Conservation (phyloP, 768 basidiomycete genomes). For the Amanita rimosa region DNA sequence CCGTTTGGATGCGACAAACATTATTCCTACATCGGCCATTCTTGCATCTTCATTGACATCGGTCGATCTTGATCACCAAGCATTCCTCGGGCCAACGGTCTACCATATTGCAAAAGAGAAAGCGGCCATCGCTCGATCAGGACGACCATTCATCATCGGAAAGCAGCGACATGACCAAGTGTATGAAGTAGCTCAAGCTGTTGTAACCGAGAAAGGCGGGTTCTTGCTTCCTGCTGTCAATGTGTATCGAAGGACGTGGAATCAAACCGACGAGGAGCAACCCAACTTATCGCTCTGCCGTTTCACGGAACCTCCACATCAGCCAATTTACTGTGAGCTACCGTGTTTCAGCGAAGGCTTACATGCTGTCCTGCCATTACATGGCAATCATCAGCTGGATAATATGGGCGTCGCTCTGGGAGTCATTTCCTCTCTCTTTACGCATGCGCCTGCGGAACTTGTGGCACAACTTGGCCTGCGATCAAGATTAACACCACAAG, state of each 20-base stretch:
- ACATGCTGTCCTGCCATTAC: constrained; percentile 47
- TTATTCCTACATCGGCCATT: constrained; percentile 58
- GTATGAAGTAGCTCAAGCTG: constrained; percentile 13
- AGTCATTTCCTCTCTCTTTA: constrained; percentile 46
- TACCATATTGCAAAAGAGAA: constrained; percentile 74
- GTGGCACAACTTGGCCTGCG: constrained; percentile 9
- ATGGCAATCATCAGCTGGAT: constrained; percentile 75
- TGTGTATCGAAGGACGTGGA: constrained; percentile 24
- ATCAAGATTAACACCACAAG: constrained; percentile 32
- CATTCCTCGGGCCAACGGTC: constrained; percentile 73
- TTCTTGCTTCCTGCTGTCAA: constrained; percentile 22
- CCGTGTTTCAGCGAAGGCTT: constrained; percentile 31
- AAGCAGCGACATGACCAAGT: constrained; percentile 45
- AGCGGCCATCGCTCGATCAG: constrained; percentile 60
- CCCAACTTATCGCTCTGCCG: constrained; percentile 20
- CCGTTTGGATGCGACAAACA: constrained; percentile 84
- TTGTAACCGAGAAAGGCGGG: constrained; percentile 31
- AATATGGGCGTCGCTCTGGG: constrained; percentile 68
- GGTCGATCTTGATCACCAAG: constrained; percentile 91
- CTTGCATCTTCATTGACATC: constrained; percentile 74
- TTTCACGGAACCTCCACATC: constrained; percentile 25
- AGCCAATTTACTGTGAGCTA: constrained; percentile 31
- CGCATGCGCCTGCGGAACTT: constrained; percentile 16
- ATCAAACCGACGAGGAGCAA: constrained; percentile 22
- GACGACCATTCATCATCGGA: constrained; percentile 56